Conservation (phyloP, 495 filamentous ascomycete genomes). For the Bacidia rubella region DNA sequence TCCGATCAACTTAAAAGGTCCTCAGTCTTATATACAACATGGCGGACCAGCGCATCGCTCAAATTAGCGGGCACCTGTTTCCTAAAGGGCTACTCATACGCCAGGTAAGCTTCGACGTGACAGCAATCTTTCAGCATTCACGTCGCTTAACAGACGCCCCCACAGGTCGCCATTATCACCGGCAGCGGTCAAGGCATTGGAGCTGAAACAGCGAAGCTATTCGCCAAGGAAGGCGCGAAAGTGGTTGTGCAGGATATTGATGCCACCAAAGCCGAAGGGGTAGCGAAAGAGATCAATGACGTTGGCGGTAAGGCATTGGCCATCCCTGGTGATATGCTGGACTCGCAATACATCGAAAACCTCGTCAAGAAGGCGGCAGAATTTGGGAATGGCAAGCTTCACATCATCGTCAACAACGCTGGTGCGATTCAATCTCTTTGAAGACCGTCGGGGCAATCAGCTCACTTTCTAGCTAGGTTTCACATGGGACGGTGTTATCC, state of each 20-base stretch:
- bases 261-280: slow-evolving; percentile 48
- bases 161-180: slow-evolving; percentile 60
- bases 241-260: slow-evolving; percentile 77
- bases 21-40: too few relatives aligned
- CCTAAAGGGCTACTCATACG: slow-evolving; percentile 61
- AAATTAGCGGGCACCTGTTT: slow-evolving; percentile 64
- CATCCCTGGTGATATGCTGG: slow-evolving; percentile 59
- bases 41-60: slow-evolving; percentile 42
- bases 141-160: neutral
- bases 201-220: slow-evolving; percentile 65
- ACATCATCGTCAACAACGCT: slow-evolving; percentile 80
- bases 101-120: slow-evolving; percentile 36
- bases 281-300: slow-evolving; percentile 50
- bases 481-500: slow-evolving; percentile 80
- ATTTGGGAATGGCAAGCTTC: slow-evolving; percentile 74
- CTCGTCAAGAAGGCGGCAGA: slow-evolving; percentile 61
- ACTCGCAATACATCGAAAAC: slow-evolving; percentile 47
- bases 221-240: slow-evolving; percentile 75
- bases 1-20: too few relatives aligned
- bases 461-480: slow-evolving; percentile 37
- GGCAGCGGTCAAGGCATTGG: slow-evolving; percentile 83
- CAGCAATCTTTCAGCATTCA: neutral
- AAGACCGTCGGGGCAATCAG: too few relatives aligned
- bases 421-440: too few relatives aligned
- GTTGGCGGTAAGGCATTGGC: slow-evolving; percentile 50